These are phyloP conservation scores for Xylariaceae sp. DNA, from an alignment of 2,329 filamentous ascomycete genomes.

Conservation along the genomic window DNA sequence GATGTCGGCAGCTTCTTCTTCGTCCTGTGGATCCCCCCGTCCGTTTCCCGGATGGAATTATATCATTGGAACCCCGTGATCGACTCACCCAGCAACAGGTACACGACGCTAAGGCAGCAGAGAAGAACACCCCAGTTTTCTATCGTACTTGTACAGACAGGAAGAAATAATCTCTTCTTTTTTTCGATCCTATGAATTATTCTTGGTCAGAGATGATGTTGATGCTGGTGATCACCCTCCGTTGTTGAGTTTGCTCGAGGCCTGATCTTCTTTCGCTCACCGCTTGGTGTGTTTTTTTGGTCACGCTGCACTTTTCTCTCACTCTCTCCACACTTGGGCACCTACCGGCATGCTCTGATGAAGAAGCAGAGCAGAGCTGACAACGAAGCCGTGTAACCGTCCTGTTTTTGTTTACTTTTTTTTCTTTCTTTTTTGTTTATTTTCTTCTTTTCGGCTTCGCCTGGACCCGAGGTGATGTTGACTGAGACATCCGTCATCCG, in stretches of 20 bases:
- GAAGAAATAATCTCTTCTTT: too few species aligned
- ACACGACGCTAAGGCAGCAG: too few species aligned
- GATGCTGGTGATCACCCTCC: neutral
- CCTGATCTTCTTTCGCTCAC: constrained; percentile 19
- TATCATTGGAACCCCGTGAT: constrained; percentile 8
- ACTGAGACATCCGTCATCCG: neutral
- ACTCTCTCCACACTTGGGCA: constrained; percentile 7
- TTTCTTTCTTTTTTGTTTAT: neutral
- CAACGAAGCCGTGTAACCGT: constrained; percentile 14
- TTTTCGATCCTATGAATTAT: constrained; percentile 7
- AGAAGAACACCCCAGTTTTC: too few species aligned
- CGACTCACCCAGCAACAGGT: too few species aligned
- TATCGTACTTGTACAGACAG: too few species aligned
- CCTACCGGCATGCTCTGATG: neutral
- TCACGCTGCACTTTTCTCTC: constrained; percentile 1
- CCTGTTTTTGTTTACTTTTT: neutral
- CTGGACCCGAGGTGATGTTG: neutral
- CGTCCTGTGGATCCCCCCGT: too few species aligned
- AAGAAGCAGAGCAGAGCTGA: neutral
- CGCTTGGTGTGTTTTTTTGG: constrained; percentile 15
- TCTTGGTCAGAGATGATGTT: constrained; percentile 11
- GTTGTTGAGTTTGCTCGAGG: constrained; percentile 12
- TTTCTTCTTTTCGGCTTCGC: neutral
- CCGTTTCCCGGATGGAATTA: too few species aligned
- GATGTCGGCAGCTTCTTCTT: too few species aligned